These are phyloP conservation scores for Avena sativa DNA, from an alignment of 176 grass and related monocot species.

Conservation along the genomic window DNA sequence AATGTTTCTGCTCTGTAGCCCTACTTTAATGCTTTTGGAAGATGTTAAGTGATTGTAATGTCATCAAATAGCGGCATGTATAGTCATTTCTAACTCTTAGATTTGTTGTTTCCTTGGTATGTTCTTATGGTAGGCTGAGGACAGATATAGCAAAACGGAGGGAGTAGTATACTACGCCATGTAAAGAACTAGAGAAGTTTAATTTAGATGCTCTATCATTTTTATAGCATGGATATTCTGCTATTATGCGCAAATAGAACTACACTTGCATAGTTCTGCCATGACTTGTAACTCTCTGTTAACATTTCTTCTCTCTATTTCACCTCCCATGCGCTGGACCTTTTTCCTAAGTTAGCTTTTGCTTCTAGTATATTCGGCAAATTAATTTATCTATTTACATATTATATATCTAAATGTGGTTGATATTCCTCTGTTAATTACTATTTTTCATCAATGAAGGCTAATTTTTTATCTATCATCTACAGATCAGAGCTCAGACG, in stretches of 20 bases:
- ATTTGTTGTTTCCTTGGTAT: conserved; percentile 4
- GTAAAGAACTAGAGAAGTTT: neutral
- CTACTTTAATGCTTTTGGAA: conserved; percentile 9
- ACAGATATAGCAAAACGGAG: neutral
- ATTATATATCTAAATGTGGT: conserved; percentile 15
- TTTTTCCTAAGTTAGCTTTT: neutral
- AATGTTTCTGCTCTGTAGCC: neutral
- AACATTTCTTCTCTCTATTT: conserved; percentile 16
- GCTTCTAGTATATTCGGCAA: conserved; percentile 19
- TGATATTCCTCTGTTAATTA: conserved; percentile 10
- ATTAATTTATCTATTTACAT: neutral
- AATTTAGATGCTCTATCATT: conserved; percentile 12
- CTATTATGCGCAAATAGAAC: neutral
- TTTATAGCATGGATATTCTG: conserved; percentile 15
- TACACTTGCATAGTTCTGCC: conserved; percentile 13
- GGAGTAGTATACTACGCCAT: neutral
- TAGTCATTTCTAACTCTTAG: conserved; percentile 22
- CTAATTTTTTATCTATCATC: conserved; percentile 27
- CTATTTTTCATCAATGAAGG: neutral
- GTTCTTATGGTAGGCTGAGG: neutral
- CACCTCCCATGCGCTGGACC: neutral
- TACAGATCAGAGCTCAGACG: conserved; percentile 67
- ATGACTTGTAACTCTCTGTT: conserved; percentile 14
- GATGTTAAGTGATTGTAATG: neutral
- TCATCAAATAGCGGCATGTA: neutral